Evolutionary conservation across 1,284 basidiomycete genomes (phyloP), one percentile per base, ranked within the genome.

Genomic region (Pseudozyma tsukubaensis): DNA sequence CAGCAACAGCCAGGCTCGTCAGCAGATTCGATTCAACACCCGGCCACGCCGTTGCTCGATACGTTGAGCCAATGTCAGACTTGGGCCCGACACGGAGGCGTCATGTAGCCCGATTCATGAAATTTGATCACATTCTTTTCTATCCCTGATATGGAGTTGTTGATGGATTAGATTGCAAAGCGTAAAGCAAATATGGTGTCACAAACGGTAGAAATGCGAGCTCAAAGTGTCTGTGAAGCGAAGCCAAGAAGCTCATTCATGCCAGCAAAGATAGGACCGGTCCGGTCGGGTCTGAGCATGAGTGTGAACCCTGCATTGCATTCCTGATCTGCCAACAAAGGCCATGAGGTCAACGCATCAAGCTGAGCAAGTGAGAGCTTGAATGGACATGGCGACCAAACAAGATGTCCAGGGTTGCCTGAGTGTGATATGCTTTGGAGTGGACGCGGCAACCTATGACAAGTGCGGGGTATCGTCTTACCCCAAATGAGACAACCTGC

Each of bases 11-110:
- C 21, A n/a, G 42, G 40, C 19, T 19, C 51, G 24, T 24, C 50
- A n/a, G 42, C 44, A 6, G 59, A 61, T 18, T 18, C 19, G 18
- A 54, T 63, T 13, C 67, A 70, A 35, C 67, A 70, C 29, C 67
- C 67, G 3, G 67, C 67, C 0, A 70, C 67, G 36, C 67, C 67
- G 40, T 48, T 70, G 32, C 48, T 70, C 13, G 67, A 70, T 11
- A 70, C 67, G 11, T 48, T 70, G 14, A 59, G 37, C 24, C 67
- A 70, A 35, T 70, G 67, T 34, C 47, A 48, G 32, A 70, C 67
- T 2, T 70, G 67, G 67, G 67, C 67, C 4, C 29, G 60, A 10
- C 67, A 70, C 14, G 60, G 60, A 19, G 60, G 51, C 16, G 57
- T 70, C 42, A 54, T 63, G 43, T 63, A 49, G 48, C 19, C 24